Evolutionary conservation across 1,139 yeast species (phyloP).

Genomic region (Chernovozyma sophiae-reginae): DNA sequence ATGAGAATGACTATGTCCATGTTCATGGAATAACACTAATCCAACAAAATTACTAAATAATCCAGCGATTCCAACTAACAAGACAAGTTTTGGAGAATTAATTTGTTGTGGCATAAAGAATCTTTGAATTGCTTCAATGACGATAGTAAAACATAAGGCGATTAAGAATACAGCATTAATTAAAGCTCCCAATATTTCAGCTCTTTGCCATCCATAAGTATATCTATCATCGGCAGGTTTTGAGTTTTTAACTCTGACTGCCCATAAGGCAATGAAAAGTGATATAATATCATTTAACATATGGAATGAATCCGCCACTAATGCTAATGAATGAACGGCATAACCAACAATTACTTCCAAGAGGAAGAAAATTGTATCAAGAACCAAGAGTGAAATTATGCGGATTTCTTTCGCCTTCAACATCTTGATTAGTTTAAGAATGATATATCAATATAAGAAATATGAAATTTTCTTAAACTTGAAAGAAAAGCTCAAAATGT

Average conservation of each 20-base stretch:
- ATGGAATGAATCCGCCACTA: slow-evolving; percentile 94
- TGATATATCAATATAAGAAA: too few species aligned
- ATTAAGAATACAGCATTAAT: slow-evolving; percentile 88
- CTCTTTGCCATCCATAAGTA: slow-evolving; percentile 96
- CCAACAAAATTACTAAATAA: slow-evolving; percentile 80
- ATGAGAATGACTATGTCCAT: slow-evolving; percentile 66
- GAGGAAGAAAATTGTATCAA: slow-evolving; percentile 82
- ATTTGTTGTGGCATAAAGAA: slow-evolving; percentile 77
- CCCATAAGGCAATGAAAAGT: slow-evolving; percentile 90
- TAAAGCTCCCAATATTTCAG: slow-evolving; percentile 90
- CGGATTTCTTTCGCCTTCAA: slow-evolving; percentile 64
- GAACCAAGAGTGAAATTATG: slow-evolving; percentile 63
- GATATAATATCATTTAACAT: slow-evolving; percentile 95
- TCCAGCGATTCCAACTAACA: slow-evolving; percentile 81
- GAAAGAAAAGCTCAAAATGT: too few species aligned
- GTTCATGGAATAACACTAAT: slow-evolving; percentile 84
- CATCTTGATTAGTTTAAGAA: background rate
- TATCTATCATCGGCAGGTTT: slow-evolving; percentile 82
- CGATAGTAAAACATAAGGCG: slow-evolving; percentile 88
- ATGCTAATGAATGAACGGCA: slow-evolving; percentile 85
- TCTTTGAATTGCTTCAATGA: slow-evolving; percentile 90
- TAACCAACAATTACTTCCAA: slow-evolving; percentile 84
- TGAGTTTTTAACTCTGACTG: slow-evolving; percentile 82
- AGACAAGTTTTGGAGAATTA: slow-evolving; percentile 72
- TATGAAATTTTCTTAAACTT: too few species aligned